These are phyloP conservation scores for Leccinum disarticulatum DNA, from an alignment of 768 basidiomycete species.

Conservation along the genomic window DNA sequence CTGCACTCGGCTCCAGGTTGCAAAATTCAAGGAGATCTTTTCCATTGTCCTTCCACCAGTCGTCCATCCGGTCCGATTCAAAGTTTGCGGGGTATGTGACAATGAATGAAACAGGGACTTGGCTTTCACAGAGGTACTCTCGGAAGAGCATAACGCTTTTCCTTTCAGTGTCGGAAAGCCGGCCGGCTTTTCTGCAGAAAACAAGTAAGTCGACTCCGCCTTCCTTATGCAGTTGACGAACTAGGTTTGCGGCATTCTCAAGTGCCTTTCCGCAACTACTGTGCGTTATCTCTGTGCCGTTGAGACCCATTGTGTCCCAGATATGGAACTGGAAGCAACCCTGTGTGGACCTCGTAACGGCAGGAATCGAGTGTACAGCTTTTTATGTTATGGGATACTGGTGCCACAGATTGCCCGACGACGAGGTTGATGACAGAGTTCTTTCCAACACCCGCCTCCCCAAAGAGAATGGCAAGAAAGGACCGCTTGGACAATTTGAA, in stretches of 20 bases:
- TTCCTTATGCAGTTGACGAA: constrained; percentile 25
- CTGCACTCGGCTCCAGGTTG: constrained; percentile 7
- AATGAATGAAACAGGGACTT: constrained; percentile 38
- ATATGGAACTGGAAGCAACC: constrained; percentile 21
- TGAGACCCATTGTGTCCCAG: constrained; percentile 35
- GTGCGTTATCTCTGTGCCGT: constrained; percentile 9
- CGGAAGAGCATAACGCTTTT: constrained; percentile 37
- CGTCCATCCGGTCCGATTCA: constrained; percentile 23
- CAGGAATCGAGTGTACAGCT: constrained; percentile 35
- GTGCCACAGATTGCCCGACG: constrained; percentile 21
- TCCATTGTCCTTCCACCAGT: constrained; percentile 31
- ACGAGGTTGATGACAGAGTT: constrained; percentile 44
- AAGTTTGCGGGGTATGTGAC: constrained; percentile 38
- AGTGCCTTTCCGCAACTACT: constrained; percentile 16
- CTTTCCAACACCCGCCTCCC: constrained; percentile 42
- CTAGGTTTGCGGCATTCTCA: constrained; percentile 26
- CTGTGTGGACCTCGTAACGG: constrained; percentile 24
- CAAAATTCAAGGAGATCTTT: constrained; percentile 9
- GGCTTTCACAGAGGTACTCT: constrained; percentile 37
- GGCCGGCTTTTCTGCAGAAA: constrained; percentile 33
- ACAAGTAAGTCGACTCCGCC: constrained; percentile 41
- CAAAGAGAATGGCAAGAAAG: constrained; percentile 39
- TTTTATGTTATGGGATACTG: constrained; percentile 6
- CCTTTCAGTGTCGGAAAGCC: constrained; percentile 27
- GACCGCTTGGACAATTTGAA: constrained; percentile 14